Evolutionary conservation across 768 basidiomycete genomes (phyloP), one percentile per base, ranked within the genome.

Genomic region (Mycena indigotica): DNA sequence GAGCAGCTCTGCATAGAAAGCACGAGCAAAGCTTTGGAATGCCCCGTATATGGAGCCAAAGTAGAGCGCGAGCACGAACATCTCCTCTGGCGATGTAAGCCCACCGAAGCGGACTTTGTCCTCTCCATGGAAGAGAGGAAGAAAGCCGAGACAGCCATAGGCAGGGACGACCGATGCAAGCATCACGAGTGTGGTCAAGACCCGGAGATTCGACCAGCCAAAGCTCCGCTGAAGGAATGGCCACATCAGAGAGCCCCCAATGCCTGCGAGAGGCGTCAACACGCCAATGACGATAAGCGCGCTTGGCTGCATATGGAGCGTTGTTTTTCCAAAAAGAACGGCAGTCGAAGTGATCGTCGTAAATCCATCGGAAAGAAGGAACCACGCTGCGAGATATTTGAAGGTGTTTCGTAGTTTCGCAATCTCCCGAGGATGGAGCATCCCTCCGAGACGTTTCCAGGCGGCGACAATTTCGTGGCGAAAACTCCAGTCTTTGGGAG

Each of bases 331-430:
- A 66, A 96, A 98, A 0, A 99, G 82, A 53, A 98, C 83, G 0
- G 96, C 92, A 0, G 93, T 93, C 0, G 91, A 91, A 0, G 93
- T 94, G 45, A 97, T 89, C 0, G 95, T 97, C 2, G 95, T 92
- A 72, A 95, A 95, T 2, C 88, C 92, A 66, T 98, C 95, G 1
- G 91, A 93, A 23, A 98, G 83, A 13, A 98, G 80, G 70, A 97
- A 95, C 95, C 95, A 98, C 0, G 96, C 93, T 4, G 87, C 83
- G 40, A 98, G 86, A 65, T 93, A 98, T 63, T 82, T 82, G 77
- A 95, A 98, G 1, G 95, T 94, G 66, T 93, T 88, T 28, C 82
- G 80, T 16, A 98, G 77, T 52, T 82, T 81, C 69, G 81, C 82
- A 38, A 95, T 84, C 67, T 96, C 87, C 6, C 73, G 74, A 79